These are phyloP conservation scores for Cucurbita argyrosperma DNA, from an alignment of 306 rosid species.

Conservation along the genomic window DNA sequence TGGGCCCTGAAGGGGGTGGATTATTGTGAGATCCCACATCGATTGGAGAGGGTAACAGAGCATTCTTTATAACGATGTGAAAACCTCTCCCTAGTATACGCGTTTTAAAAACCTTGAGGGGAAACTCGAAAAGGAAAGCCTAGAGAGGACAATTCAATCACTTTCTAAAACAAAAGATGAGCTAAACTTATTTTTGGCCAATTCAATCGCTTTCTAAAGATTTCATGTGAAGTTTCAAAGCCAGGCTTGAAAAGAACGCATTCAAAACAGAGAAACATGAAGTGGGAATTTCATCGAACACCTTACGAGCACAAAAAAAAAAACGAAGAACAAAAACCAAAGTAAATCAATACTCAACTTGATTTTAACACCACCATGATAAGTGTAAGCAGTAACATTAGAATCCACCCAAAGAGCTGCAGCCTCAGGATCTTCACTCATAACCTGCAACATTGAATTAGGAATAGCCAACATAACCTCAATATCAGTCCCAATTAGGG, in stretches of 20 bases:
- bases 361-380: conserved; percentile 75
- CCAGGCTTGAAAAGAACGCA: not conserved
- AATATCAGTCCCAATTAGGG: conserved; percentile 55
- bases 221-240: not conserved
- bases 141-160: no score
- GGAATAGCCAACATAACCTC: conserved; percentile 87
- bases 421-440: conserved; percentile 40
- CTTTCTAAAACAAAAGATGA: not conserved
- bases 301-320: not conserved
- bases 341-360: conserved; percentile 39
- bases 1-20: no score
- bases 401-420: conserved; percentile 84
- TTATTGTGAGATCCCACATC: no score
- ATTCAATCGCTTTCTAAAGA: not conserved
- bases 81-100: no score
- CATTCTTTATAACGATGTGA: no score
- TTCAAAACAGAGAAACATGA: not conserved
- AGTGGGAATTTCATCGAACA: not conserved
- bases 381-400: conserved; percentile 58
- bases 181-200: not conserved
- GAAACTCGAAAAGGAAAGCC: no score
- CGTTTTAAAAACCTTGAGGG: no score
- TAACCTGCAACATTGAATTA: conserved; percentile 49
- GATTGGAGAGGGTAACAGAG: no score
- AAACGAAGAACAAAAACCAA: not conserved